A percentile compares a stretch with the other conserved stretches of the same genome.
Evolutionary conservation across 371 early-diverging fungal genomes (phyloP).

Genomic region (Synchytrium microbalum): DNA sequence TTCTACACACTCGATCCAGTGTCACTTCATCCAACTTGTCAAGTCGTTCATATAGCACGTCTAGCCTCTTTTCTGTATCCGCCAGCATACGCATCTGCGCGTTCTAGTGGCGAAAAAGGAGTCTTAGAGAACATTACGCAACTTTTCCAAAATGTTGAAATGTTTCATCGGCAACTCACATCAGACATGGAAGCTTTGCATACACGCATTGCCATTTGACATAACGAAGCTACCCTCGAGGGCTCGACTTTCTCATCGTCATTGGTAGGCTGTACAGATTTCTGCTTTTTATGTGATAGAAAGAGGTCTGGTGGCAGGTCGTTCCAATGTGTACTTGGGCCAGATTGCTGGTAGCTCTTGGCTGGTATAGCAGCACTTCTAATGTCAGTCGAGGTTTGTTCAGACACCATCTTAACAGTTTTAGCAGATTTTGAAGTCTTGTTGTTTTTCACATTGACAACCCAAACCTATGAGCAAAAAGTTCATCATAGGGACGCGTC

Average conservation of each 20-base stretch:
- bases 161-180: neutral
- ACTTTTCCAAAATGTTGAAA: neutral
- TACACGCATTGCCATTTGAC: neutral
- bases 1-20: neutral
- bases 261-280: too few relatives aligned
- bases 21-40: neutral
- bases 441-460: too few relatives aligned
- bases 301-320: too few relatives aligned
- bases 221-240: neutral
- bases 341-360: too few relatives aligned
- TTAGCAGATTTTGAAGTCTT: too few relatives aligned
- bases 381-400: too few relatives aligned
- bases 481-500: too few relatives aligned
- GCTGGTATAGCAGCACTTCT: too few relatives aligned
- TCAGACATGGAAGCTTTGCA: neutral
- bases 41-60: neutral
- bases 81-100: neutral
- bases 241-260: neutral
- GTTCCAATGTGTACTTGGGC: too few relatives aligned
- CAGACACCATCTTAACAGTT: too few relatives aligned
- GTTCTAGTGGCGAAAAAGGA: neutral
- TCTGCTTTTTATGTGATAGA: too few relatives aligned
- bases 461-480: too few relatives aligned
- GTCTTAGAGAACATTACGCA: neutral
- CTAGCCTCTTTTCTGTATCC: neutral